A percentile compares a stretch with the other conserved stretches of the same genome.
Conservation (phyloP, 768 basidiomycete species). For the Tubosaeta brunneosetosa region DNA sequence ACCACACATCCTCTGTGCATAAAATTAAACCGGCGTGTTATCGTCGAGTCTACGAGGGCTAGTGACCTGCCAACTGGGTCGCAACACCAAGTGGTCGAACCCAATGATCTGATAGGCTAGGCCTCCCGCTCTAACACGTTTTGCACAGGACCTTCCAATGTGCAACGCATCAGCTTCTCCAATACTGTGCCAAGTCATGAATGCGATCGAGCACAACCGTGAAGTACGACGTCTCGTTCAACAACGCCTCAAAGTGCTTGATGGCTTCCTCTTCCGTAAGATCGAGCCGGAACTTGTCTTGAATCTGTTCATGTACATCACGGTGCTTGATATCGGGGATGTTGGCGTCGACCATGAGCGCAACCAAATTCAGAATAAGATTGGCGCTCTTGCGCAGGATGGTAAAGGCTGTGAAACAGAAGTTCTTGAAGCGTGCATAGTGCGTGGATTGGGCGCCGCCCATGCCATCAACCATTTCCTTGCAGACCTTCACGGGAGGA, state of each 20-base stretch:
- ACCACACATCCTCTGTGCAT: background rate
- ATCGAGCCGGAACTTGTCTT: slow-evolving; percentile 94
- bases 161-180: slow-evolving; percentile 54
- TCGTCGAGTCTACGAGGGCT: background rate
- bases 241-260: slow-evolving; percentile 88
- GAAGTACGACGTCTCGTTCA: slow-evolving; percentile 94
- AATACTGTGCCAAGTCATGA: slow-evolving; percentile 87
- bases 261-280: slow-evolving; percentile 96
- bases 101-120: background rate
- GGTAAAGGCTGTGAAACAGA: slow-evolving; percentile 97
- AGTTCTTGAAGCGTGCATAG: slow-evolving; percentile 92
- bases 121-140: background rate
- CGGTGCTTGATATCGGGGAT: slow-evolving; percentile 96
- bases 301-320: slow-evolving; percentile 83
- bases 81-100: background rate
- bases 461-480: slow-evolving; percentile 99
- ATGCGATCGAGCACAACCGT: slow-evolving; percentile 91
- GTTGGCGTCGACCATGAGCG: slow-evolving; percentile 96
- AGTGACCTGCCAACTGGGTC: background rate
- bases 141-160: slow-evolving; percentile 1
- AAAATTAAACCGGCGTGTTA: background rate
- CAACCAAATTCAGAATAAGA: slow-evolving; percentile 92
- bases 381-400: slow-evolving; percentile 96
- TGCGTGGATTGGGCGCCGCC: slow-evolving; percentile 96
- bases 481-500: slow-evolving; percentile 96